phyloP scores from a whole-genome alignment of 1,284 basidiomycete species.

The Leccinum cinnamomeum region DNA sequence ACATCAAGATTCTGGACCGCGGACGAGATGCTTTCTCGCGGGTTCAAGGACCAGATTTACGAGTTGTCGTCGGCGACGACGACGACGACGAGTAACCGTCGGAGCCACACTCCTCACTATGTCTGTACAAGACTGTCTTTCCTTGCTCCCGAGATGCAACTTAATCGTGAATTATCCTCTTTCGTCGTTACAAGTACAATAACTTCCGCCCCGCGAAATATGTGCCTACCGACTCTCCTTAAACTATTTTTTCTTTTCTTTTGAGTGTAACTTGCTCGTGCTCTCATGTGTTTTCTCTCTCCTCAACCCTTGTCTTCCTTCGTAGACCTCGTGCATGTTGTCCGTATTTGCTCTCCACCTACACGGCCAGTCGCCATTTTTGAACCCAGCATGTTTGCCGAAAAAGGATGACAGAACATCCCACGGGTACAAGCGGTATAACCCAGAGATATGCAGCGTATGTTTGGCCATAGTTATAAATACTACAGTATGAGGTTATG shows the following conservation, averaged over 20 bases:
- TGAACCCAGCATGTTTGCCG: no score
- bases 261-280: slow-evolving; percentile 27
- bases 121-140: slow-evolving; percentile 16
- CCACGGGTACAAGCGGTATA: no score
- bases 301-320: slow-evolving; percentile 12
- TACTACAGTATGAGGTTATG: no score
- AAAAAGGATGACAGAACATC: no score
- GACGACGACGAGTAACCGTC: slow-evolving; percentile 50
- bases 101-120: neutral
- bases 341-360: slow-evolving; percentile 26
- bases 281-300: slow-evolving; percentile 27
- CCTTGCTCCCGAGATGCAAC: slow-evolving; percentile 8
- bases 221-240: slow-evolving; percentile 25
- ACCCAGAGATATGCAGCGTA: no score
- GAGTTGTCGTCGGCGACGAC: slow-evolving; percentile 70
- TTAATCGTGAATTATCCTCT: slow-evolving; percentile 22
- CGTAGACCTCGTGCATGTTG: slow-evolving; percentile 30
- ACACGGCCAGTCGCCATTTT: no score
- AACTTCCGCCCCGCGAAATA: slow-evolving; percentile 32
- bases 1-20: slow-evolving; percentile 99
- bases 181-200: slow-evolving; percentile 24
- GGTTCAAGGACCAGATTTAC: slow-evolving; percentile 99
- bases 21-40: slow-evolving; percentile 96
- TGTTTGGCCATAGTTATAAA: no score
- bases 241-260: neutral